Base-by-base conservation (phyloP, 169 alveolate species). In the Plasmodium vivax region DNA sequence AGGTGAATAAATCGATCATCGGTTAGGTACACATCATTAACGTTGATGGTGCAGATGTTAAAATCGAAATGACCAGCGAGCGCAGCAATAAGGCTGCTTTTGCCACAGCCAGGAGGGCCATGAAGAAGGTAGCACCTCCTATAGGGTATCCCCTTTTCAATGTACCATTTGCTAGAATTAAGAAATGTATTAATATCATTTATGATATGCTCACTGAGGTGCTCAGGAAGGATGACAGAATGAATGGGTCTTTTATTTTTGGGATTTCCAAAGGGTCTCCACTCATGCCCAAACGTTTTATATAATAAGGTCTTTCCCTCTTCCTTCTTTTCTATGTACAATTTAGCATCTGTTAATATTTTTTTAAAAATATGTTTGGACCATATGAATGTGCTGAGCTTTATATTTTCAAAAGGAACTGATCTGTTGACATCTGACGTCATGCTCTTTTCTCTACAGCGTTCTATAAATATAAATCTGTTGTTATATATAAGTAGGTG, bases 61-160 rank as follows among this genome's bases (percentile, higher is more conserved):
- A 96, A 95, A 72, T 96, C 96, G 62, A 96, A 82, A 23, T 94
- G 87, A 6, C 98, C 98, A 10, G 98, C 98, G 43, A 97, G 62
- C 5, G 98, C 98, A 79, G 95, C 83, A 32, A 96, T 96, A 38
- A 96, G 96, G 84, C 98, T 96, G 82, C 97, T 97, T 77, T 97
- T 97, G 1, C 98, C 98, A 75, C 98, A 96, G 14, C 98, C 98
- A 32, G 98, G 98, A 0, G 98, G 98, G 1, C 98, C 98, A 80
- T 93, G 96, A 5, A 97, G 92, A 2, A 97, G 94, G 71, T 97
- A 97, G 4, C 98, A 97, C 36, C 98, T 93, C 27, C 98, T 95
- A 83, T 97, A 96, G 8, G 98, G 98, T 45, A 97, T 96, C 10
- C 98, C 98, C 32, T 96, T 81, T 45, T 83, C 92, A 10, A 95